These are phyloP conservation scores for Pseudogymnoascus sp. DNA, from an alignment of 2,329 filamentous ascomycete genomes.

Conservation along the genomic window DNA sequence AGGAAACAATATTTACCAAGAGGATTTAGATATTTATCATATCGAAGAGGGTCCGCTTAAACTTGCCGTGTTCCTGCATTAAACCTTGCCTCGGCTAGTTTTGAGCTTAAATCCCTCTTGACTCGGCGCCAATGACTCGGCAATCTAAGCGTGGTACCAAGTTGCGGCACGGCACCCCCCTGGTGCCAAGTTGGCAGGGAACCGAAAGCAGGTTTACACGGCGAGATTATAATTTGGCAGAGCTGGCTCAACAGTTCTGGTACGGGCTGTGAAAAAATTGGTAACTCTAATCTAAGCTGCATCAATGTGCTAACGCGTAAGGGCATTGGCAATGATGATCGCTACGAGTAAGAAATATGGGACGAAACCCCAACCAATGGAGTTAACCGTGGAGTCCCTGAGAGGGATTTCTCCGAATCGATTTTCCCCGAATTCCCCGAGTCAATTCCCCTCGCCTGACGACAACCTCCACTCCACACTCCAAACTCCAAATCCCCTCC, in stretches of 20 bases:
- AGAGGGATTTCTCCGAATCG: neutral
- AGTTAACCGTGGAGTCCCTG: neutral
- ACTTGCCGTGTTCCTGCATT: neutral
- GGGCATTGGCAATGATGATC: neutral
- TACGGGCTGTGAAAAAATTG: neutral
- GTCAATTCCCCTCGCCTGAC: neutral
- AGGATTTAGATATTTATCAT: neutral
- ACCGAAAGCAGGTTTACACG: neutral
- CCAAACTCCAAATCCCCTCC: neutral
- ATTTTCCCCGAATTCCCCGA: neutral
- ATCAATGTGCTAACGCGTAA: neutral
- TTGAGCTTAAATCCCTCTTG: neutral
- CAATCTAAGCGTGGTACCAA: neutral
- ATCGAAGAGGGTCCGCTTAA: neutral
- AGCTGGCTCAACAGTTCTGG: neutral
- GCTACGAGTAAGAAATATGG: neutral
- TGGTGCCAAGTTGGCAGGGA: neutral
- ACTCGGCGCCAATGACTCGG: neutral
- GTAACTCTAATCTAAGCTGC: neutral
- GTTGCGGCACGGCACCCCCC: neutral
- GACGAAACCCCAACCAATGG: neutral
- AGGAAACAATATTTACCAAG: neutral
- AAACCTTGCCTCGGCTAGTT: neutral
- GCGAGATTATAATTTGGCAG: neutral
- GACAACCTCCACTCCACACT: neutral